A percentile compares a stretch with the other conserved stretches of the same genome.
These are phyloP conservation scores for Fusarium tuaranense DNA, from an alignment of 2,329 filamentous ascomycete genomes.

Conservation along the genomic window DNA sequence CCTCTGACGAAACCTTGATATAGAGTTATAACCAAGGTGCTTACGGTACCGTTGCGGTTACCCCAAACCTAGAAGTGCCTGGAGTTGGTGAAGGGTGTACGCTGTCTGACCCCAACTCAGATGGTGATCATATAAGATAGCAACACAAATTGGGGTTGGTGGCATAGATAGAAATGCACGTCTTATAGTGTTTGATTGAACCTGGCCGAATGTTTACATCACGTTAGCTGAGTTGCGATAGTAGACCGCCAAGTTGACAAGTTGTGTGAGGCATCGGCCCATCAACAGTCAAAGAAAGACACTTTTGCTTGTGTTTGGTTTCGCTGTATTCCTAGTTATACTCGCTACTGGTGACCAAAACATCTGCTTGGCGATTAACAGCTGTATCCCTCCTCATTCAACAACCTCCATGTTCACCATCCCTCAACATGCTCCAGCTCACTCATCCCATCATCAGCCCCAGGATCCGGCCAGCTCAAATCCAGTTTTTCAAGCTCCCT, in stretches of 20 bases:
- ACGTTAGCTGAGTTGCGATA: neutral
- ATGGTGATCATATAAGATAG: neutral
- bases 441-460: slow-evolving; percentile 48
- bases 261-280: neutral
- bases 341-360: slow-evolving; percentile 4
- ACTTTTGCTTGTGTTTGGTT: neutral
- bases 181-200: neutral
- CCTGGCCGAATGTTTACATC: neutral
- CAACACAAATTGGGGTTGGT: neutral
- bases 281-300: neutral
- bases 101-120: neutral
- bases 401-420: slow-evolving; percentile 20
- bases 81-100: neutral
- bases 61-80: neutral
- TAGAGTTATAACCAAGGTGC: neutral
- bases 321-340: neutral
- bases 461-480: slow-evolving; percentile 59
- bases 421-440: slow-evolving; percentile 51
- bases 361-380: neutral
- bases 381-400: neutral
- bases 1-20: neutral
- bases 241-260: neutral
- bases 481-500: slow-evolving; percentile 82
- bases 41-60: neutral
- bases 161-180: neutral